Conservation (phyloP, 2,329 filamentous ascomycete genomes). For the Ophiostoma novo-ulmi region DNA sequence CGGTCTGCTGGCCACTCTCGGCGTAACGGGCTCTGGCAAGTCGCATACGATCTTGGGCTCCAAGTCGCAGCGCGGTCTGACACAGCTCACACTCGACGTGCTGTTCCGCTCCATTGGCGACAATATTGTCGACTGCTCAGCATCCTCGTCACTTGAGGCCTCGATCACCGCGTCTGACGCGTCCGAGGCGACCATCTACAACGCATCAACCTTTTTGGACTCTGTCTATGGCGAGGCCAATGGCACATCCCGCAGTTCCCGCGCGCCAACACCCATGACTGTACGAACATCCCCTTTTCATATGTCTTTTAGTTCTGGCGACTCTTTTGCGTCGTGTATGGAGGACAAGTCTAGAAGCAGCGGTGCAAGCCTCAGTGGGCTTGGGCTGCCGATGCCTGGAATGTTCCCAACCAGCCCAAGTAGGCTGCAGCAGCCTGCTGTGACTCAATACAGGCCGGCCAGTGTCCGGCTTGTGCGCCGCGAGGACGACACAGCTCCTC, state of each 20-base stretch:
- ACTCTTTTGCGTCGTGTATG: neutral
- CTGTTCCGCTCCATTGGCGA: constrained; percentile 76
- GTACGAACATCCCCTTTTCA: constrained; percentile 48
- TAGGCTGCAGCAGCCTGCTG: constrained; percentile 16
- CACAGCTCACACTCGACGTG: constrained; percentile 84
- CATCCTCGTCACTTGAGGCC: constrained; percentile 59
- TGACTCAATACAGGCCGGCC: constrained; percentile 36
- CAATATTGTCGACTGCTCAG: constrained; percentile 60
- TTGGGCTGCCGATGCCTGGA: constrained; percentile 28
- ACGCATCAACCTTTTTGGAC: constrained; percentile 73
- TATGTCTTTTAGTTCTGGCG: constrained; percentile 33
- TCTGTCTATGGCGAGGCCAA: constrained; percentile 63
- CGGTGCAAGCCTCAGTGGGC: constrained; percentile 26
- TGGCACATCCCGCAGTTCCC: constrained; percentile 55
- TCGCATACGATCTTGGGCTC: constrained; percentile 94
- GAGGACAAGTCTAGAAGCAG: constrained; percentile 6
- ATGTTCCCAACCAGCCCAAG: constrained; percentile 27
- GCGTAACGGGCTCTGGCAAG: constrained; percentile 96
- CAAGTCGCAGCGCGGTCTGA: constrained; percentile 77
- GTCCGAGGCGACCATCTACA: constrained; percentile 72
- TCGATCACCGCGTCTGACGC: constrained; percentile 72
- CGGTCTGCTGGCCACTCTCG: constrained; percentile 83
- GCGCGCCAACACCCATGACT: constrained; percentile 65
- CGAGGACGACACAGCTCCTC: constrained; percentile 28
- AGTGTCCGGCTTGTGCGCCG: constrained; percentile 44